Conservation (phyloP, 2,329 filamentous ascomycete species). For the Colletotrichum lini region DNA sequence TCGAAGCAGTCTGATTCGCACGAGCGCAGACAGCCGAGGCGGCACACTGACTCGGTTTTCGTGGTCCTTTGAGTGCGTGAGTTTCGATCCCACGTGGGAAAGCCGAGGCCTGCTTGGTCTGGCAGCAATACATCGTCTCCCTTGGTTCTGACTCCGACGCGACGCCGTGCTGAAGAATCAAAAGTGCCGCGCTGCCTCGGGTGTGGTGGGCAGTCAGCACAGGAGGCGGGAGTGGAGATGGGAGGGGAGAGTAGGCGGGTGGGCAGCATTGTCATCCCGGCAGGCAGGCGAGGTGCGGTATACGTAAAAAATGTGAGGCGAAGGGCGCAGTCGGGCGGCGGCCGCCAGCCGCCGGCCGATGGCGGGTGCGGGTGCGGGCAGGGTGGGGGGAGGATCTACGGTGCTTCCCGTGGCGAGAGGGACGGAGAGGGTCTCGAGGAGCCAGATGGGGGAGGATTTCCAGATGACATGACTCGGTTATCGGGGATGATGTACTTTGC, state of each 20-base stretch:
- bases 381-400: background rate
- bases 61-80: background rate
- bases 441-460: background rate
- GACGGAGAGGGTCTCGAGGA: background rate
- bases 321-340: background rate
- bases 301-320: background rate
- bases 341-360: slow-evolving; percentile 4
- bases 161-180: background rate
- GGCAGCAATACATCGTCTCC: slow-evolving; percentile 8
- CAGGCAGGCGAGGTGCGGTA: slow-evolving; percentile 4
- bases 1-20: background rate
- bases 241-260: background rate
- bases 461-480: slow-evolving; percentile 38
- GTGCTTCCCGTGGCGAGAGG: slow-evolving; percentile 7
- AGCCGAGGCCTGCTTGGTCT: slow-evolving; percentile 1
- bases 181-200: background rate
- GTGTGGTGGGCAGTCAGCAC: background rate
- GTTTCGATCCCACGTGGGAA: slow-evolving; percentile 2
- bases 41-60: slow-evolving; percentile 10
- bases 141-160: background rate
- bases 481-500: slow-evolving; percentile 19
- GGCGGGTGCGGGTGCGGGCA: background rate
- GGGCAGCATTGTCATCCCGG: background rate
- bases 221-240: slow-evolving; percentile 1
- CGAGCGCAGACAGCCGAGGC: slow-evolving; percentile 1